Base-by-base conservation (phyloP, 805 yeast species). In the Metschnikowia amazonensis region DNA sequence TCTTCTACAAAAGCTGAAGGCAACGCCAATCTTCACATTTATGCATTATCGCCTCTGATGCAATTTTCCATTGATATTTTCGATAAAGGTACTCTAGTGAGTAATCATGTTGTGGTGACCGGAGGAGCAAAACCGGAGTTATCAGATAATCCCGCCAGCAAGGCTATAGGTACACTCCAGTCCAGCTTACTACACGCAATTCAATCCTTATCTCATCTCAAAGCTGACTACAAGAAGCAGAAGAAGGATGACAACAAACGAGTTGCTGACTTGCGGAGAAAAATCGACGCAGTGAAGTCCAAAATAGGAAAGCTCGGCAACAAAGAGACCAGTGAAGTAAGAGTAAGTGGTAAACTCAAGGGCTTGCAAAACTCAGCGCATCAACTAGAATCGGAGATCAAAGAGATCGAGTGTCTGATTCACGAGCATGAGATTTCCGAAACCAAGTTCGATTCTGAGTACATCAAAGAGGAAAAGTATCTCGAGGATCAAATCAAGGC, bases 171-270 rank as follows among this genome's bases (percentile, higher is more conserved):
- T 20, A 67, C 74, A 1, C 56, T 70, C 29, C 68, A 63, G 45
- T 57, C 60, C 5, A 63, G 72, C 34, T 60, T 71, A 37, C 46
- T 56, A 8, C 57, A 72, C 7, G 61, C 71, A 2, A 54, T 68
- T 31, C 58, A 57, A 30, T 60, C 55, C 31, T 48, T 69, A 33
- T 48, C 57, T 17, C 51, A 55, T 10, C 46, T 59, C 23, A 63
- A 58, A 43, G 24, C 53, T 3, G 58, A 56, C 28, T 57, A 57
- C 39, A 69, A 61, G 45, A 69, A 66, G 48, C 51, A 58, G 34
- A 71, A 69, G 48, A 62, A 59, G 43, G 75, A 71, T 20, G 74
- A 70, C 44, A 64, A 65, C 51, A 69, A 66, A 43, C 57, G 58
- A 47, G 52, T 61, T 13, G 46, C 63, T 1, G 75, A 69, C 13